These are phyloP conservation scores for Fusarium buxicola DNA, from an alignment of 2,329 filamentous ascomycete genomes.

Conservation along the genomic window DNA sequence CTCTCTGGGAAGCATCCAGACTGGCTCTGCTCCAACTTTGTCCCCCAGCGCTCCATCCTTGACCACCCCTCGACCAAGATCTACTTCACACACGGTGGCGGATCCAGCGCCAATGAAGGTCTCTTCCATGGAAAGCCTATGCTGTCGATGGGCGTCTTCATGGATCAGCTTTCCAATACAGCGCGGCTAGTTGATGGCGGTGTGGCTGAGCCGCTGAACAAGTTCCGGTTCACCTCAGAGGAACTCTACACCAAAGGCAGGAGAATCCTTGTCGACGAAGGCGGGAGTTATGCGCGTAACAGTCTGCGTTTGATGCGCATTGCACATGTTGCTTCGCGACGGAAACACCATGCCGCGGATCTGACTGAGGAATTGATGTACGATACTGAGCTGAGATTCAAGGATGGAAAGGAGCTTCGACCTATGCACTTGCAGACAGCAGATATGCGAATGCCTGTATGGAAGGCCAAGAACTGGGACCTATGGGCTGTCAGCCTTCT, in stretches of 20 bases:
- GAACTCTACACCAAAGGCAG: slow-evolving; percentile 5
- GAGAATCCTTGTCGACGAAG: slow-evolving; percentile 38
- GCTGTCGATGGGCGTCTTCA: slow-evolving; percentile 52
- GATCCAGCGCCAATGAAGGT: slow-evolving; percentile 54
- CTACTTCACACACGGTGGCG: slow-evolving; percentile 56
- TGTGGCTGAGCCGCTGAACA: slow-evolving; percentile 51
- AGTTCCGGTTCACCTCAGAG: slow-evolving; percentile 32
- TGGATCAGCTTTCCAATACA: slow-evolving; percentile 55
- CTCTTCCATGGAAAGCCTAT: slow-evolving; percentile 53
- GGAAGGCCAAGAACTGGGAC: slow-evolving; percentile 54
- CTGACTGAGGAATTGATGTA: slow-evolving; percentile 56
- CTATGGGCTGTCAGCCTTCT: slow-evolving; percentile 35
- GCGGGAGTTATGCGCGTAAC: slow-evolving; percentile 48
- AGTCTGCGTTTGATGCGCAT: slow-evolving; percentile 52
- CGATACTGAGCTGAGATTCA: slow-evolving; percentile 46
- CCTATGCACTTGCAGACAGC: slow-evolving; percentile 59
- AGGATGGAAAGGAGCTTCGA: slow-evolving; percentile 29
- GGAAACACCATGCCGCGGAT: slow-evolving; percentile 53
- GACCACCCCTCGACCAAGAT: slow-evolving; percentile 48
- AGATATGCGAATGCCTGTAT: slow-evolving; percentile 54
- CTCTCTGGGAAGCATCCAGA: slow-evolving; percentile 42
- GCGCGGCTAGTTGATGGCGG: slow-evolving; percentile 50
- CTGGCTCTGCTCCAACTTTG: slow-evolving; percentile 50
- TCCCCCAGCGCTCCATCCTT: slow-evolving; percentile 55
- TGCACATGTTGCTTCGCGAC: slow-evolving; percentile 48